Base-by-base conservation (phyloP, 2,329 filamentous ascomycete genomes). In the Lecanoromycetidae sp. region DNA sequence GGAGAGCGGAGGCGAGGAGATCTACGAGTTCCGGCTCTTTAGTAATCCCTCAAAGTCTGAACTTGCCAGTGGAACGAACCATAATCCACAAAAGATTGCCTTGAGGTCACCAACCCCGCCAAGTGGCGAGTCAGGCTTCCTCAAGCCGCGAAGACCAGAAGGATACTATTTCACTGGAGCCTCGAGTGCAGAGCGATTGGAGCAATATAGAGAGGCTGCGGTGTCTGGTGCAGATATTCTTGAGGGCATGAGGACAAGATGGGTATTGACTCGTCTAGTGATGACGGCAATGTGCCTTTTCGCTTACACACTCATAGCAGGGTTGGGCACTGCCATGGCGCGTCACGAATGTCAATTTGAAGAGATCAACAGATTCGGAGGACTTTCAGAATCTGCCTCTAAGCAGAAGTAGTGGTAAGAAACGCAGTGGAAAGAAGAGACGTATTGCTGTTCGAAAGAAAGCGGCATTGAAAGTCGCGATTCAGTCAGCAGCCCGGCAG, bases 311-410 rank as follows among this genome's bases (percentile, higher is more conserved):
- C 27, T 19, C 17, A 22, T 33, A 53, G 51, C 33, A 23, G 13
- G 52, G 52, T 8, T 46, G 17, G 17, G 34, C 41, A 12, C 29
- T 54, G 15, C 52, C 49, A 7, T 54, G 52, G 52, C 52, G 52
- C 10, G 46, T 54, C 20, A 44, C 36, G 7, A 36, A 22, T 6
- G 13, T 54, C 33, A 40, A 30, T 8, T 10, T 33, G 4, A 23
- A 33, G 3, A 19, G 25, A 17, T 4, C 9, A n/a, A n/a, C 20
- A 8, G 26, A 23, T 7, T 9, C 13, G 27, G 7, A n/a, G 19
- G 12, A 15, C 5, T 15, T 12, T 6, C 10, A 20, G 12, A 9
- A 12, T 15, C 12, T 15, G 10, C 23, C 7, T 13, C 25, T 20
- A n/a, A 25, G n/a, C n/a, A n/a, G n/a, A 5, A 36, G 20, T 19